A percentile compares a stretch with the other conserved stretches of the same genome.
Conservation (phyloP, 2,329 filamentous ascomycete species). For the Penicillium sclerotigenum region DNA sequence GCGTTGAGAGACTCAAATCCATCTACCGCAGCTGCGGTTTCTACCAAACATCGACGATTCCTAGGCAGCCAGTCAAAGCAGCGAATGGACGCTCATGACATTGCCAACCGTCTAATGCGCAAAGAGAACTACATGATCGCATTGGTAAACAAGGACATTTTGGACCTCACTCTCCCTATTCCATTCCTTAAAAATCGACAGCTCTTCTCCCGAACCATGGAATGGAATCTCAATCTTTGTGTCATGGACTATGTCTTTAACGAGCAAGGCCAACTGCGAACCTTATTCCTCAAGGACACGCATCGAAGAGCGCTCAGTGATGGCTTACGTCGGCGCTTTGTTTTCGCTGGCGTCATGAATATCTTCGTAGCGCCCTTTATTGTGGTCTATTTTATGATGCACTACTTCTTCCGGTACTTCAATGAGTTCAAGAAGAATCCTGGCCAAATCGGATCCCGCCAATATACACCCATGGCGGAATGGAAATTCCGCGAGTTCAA, state of each 20-base stretch:
- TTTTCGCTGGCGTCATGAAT: slow-evolving; percentile 81
- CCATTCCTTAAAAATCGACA: slow-evolving; percentile 77
- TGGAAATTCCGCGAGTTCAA: slow-evolving; percentile 99
- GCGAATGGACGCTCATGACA: slow-evolving; percentile 91
- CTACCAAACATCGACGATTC: slow-evolving; percentile 58
- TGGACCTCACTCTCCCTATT: slow-evolving; percentile 80
- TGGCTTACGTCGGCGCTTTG: slow-evolving; percentile 72
- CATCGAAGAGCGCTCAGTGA: slow-evolving; percentile 75
- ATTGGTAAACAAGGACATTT: slow-evolving; percentile 91
- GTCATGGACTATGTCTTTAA: slow-evolving; percentile 95
- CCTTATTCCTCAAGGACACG: slow-evolving; percentile 79
- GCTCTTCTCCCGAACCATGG: slow-evolving; percentile 81
- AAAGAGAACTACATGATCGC: slow-evolving; percentile 97
- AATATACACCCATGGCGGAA: slow-evolving; percentile 88
- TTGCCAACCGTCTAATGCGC: slow-evolving; percentile 94
- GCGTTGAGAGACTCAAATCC: slow-evolving; percentile 79
- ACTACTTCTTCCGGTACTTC: slow-evolving; percentile 94
- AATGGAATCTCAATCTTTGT: slow-evolving; percentile 88
- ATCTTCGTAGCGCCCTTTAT: slow-evolving; percentile 83
- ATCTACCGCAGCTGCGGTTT: slow-evolving; percentile 66
- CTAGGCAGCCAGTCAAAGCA: slow-evolving; percentile 87
- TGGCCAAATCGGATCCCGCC: slow-evolving; percentile 76
- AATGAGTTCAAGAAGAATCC: slow-evolving; percentile 97
- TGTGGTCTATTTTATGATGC: slow-evolving; percentile 77
- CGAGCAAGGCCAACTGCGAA: slow-evolving; percentile 78